These are phyloP conservation scores for Pseudoturritis turrita DNA, from an alignment of 345 rosid genomes.

Conservation along the genomic window DNA sequence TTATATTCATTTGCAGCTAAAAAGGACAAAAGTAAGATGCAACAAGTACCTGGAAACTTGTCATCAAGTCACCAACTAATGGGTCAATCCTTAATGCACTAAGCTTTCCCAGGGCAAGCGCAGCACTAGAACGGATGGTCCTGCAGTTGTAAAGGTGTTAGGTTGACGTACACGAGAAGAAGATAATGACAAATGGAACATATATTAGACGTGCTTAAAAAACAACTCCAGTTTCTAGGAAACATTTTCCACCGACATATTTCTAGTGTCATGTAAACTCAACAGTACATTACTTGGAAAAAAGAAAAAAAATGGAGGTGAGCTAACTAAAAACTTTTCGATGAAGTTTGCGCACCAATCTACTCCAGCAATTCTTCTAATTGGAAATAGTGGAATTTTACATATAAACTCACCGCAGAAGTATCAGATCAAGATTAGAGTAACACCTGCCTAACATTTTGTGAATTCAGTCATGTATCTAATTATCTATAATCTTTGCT, in stretches of 20 bases:
- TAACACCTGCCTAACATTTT: neutral
- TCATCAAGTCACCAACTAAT: slow-evolving; percentile 77
- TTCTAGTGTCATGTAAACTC: neutral
- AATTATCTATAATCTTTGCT: neutral
- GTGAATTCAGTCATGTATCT: neutral
- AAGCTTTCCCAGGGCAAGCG: slow-evolving; percentile 93
- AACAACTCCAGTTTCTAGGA: neutral
- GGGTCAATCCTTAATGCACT: slow-evolving; percentile 98
- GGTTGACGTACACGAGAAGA: neutral
- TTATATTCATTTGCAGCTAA: neutral
- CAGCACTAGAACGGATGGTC: slow-evolving; percentile 92
- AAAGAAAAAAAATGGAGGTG: neutral
- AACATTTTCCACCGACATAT: neutral
- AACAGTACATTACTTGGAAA: neutral
- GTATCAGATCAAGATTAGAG: neutral
- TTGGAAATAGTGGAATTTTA: neutral
- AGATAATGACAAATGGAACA: neutral
- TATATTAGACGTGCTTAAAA: neutral
- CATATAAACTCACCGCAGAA: too few relatives aligned
- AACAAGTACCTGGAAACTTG: slow-evolving; percentile 70
- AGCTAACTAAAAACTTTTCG: neutral
- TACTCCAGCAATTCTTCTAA: neutral
- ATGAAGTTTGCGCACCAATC: neutral
- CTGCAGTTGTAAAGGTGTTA: slow-evolving; percentile 40
- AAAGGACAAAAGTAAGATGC: neutral